phyloP scores from a whole-genome alignment of 2,329 filamentous ascomycete species.

The Epichloe coenophiala region DNA sequence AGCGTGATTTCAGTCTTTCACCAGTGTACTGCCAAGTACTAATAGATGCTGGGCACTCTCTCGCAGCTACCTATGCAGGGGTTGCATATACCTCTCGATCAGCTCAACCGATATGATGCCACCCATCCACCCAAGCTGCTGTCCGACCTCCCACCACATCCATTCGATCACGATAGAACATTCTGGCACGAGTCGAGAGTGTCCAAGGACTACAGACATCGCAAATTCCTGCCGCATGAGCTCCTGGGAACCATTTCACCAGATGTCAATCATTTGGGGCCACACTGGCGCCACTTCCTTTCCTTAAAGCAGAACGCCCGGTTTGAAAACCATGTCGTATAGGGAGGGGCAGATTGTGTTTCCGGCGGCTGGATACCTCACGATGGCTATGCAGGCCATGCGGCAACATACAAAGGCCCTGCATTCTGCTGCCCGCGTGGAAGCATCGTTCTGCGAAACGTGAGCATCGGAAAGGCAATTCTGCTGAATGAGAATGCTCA shows the following conservation, averaged over 20 bases:
- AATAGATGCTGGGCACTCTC: too few species aligned
- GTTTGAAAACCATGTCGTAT: constrained; percentile 22
- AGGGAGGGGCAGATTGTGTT: constrained; percentile 19
- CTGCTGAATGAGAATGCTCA: too few species aligned
- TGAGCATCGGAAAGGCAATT: too few species aligned
- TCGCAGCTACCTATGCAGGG: too few species aligned
- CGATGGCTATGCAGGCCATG: constrained; percentile 12
- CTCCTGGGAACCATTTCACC: constrained; percentile 6
- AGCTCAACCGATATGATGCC: too few species aligned
- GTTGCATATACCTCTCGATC: too few species aligned
- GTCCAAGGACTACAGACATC: constrained; percentile 6
- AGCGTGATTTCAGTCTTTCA: too few species aligned
- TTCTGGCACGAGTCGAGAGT: constrained; percentile 13
- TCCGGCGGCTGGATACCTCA: constrained; percentile 22
- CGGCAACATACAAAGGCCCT: too few species aligned
- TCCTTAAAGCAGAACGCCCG: constrained; percentile 12
- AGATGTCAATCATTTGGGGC: constrained; percentile 7
- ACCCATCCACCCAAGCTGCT: too few species aligned
- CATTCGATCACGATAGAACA: constrained; percentile 10
- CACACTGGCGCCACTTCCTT: constrained; percentile 7
- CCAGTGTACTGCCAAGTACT: too few species aligned
- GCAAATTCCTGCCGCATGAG: constrained; percentile 2
- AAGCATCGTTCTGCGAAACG: too few species aligned
- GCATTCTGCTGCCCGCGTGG: too few species aligned
- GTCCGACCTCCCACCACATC: constrained; percentile 4